phyloP scores from a whole-genome alignment of 2,329 filamentous ascomycete genomes.

The Cladosporium sphaerospermum region DNA sequence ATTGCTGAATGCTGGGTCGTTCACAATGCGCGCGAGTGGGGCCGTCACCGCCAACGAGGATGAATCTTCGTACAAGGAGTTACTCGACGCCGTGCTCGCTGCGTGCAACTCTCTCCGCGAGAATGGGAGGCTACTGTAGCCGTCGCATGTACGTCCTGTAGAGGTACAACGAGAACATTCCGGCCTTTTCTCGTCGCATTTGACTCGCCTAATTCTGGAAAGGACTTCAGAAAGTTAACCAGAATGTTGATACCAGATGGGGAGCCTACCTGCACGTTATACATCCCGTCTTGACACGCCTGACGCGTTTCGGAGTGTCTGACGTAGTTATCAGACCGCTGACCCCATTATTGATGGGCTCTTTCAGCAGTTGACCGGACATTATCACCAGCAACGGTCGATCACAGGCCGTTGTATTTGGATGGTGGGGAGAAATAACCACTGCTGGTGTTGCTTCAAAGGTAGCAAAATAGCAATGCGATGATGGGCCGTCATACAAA shows the following conservation, averaged over 20 bases:
- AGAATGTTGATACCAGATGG: neutral
- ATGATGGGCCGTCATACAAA: too few species aligned
- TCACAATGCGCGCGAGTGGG: slow-evolving; percentile 1
- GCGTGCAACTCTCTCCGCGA: slow-evolving; percentile 12
- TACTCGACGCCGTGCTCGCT: neutral
- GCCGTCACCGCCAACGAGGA: neutral
- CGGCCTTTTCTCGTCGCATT: slow-evolving; percentile 48
- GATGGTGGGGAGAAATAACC: too few species aligned
- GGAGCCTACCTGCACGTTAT: slow-evolving; percentile 12
- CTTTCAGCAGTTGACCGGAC: too few species aligned
- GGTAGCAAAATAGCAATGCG: too few species aligned
- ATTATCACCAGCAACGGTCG: too few species aligned
- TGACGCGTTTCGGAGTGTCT: neutral
- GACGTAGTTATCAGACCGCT: too few species aligned
- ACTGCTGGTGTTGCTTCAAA: too few species aligned
- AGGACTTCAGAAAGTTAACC: slow-evolving; percentile 21
- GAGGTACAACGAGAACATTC: slow-evolving; percentile 46
- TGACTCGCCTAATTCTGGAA: slow-evolving; percentile 46
- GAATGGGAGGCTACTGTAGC: slow-evolving; percentile 34
- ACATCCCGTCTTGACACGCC: slow-evolving; percentile 12
- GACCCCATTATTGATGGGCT: too few species aligned
- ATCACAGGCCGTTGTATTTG: too few species aligned
- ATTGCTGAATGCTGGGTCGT: slow-evolving; percentile 1
- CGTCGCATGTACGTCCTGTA: slow-evolving; percentile 51
- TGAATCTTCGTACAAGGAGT: neutral